phyloP scores from a whole-genome alignment of 768 basidiomycete genomes.

The Xerocomellus chrysenteron region DNA sequence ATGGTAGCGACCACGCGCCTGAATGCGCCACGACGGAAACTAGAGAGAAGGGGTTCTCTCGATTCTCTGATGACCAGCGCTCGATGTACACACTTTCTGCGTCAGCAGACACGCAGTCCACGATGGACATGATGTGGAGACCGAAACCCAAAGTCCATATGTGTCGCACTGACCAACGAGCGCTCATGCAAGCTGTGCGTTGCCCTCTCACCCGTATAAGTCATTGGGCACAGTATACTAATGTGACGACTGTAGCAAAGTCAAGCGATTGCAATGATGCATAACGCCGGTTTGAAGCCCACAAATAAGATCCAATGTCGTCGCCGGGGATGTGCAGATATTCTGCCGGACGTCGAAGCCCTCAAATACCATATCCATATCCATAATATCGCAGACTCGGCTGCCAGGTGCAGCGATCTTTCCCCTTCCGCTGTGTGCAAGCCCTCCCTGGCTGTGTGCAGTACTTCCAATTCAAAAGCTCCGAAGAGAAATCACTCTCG shows the following conservation, averaged over 20 bases:
- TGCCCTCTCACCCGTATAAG: background rate
- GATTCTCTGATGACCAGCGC: constrained; percentile 22
- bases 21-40: background rate
- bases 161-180: constrained; percentile 36
- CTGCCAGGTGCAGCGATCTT: background rate
- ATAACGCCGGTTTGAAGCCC: constrained; percentile 26
- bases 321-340: constrained; percentile 45
- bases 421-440: background rate
- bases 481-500: constrained; percentile 13
- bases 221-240: background rate
- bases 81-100: constrained; percentile 28
- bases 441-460: background rate
- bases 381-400: constrained; percentile 47
- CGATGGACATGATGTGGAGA: constrained; percentile 33
- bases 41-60: constrained; percentile 17
- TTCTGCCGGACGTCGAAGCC: constrained; percentile 41
- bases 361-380: constrained; percentile 56
- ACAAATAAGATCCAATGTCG: constrained; percentile 41
- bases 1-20: background rate
- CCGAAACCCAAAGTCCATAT: constrained; percentile 35
- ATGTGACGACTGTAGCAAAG: constrained; percentile 17
- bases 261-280: constrained; percentile 29
- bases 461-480: background rate
- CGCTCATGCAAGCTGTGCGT: constrained; percentile 42
- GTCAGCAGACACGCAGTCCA: constrained; percentile 7